Conservation (phyloP, 306 rosid species). For the Lathyrus oleraceus region DNA sequence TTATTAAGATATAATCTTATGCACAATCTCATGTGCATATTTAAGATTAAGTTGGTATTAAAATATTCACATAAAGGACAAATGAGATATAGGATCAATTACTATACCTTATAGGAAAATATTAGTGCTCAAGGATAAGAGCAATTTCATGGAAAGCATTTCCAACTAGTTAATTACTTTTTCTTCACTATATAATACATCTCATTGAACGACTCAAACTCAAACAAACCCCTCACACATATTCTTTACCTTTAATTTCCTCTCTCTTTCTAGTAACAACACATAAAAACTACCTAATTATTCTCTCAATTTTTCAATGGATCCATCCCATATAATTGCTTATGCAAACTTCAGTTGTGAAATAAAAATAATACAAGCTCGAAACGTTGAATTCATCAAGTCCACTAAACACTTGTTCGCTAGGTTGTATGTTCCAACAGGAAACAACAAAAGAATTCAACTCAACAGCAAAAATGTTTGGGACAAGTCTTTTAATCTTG, state of each 20-base stretch:
- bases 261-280: background rate
- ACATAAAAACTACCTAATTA: background rate
- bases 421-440: slow-evolving; percentile 57
- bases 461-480: slow-evolving; percentile 60
- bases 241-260: background rate
- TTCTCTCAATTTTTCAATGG: slow-evolving; percentile 42
- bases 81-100: slow-evolving; percentile 22
- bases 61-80: slow-evolving; percentile 19
- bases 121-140: slow-evolving; percentile 25
- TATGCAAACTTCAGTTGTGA: slow-evolving; percentile 50
- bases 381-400: slow-evolving; percentile 40
- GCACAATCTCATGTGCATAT: slow-evolving; percentile 35
- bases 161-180: slow-evolving; percentile 5
- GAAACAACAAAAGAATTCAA: slow-evolving; percentile 46
- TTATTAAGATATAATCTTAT: slow-evolving; percentile 41
- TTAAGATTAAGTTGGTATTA: background rate
- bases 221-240: slow-evolving; percentile 8
- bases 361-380: slow-evolving; percentile 60
- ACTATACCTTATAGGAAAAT: background rate
- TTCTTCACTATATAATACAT: background rate
- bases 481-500: slow-evolving; percentile 68
- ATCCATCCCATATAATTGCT: slow-evolving; percentile 28
- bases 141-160: slow-evolving; percentile 32
- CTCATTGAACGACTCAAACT: slow-evolving; percentile 10
- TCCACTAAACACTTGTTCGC: slow-evolving; percentile 44